Percentiles rank a stretch among this genome's conserved stretches.
Evolutionary conservation across 331 rosid genomes (phyloP).

Genomic region (Acacia concinna): DNA sequence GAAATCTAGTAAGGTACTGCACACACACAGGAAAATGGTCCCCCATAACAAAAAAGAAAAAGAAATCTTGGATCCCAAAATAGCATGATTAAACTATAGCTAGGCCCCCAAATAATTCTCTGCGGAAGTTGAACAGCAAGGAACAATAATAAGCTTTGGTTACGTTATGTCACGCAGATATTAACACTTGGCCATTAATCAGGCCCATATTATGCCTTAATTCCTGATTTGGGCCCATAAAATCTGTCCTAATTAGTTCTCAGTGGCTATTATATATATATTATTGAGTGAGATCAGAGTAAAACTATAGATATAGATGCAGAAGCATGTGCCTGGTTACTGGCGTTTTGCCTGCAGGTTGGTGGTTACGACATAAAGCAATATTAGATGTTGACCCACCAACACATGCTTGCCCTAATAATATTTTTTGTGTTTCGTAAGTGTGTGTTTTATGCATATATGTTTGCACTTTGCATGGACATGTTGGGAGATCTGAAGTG

Average conservation of each 20-base stretch:
- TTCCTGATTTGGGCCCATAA: conserved; percentile 30
- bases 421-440: background rate
- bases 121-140: conserved; percentile 22
- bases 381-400: conserved; percentile 28
- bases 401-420: conserved; percentile 9
- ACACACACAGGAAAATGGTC: conserved; percentile 35
- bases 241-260: conserved; percentile 12
- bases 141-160: conserved; percentile 23
- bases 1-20: conserved; percentile 14
- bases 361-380: conserved; percentile 25
- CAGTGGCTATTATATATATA: background rate
- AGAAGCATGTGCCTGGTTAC: conserved; percentile 26
- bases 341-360: conserved; percentile 29
- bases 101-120: conserved; percentile 5
- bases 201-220: conserved; percentile 36
- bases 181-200: background rate
- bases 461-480: conserved; percentile 22
- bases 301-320: conserved; percentile 5
- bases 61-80: conserved; percentile 30
- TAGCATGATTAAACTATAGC: conserved; percentile 21
- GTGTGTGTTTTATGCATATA: background rate
- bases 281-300: background rate
- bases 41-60: background rate
- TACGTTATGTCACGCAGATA: background rate
- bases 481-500: background rate